Evolutionary conservation across 768 basidiomycete genomes (phyloP), one percentile per base, ranked within the genome.

Genomic region (Lyophyllum semitale): DNA sequence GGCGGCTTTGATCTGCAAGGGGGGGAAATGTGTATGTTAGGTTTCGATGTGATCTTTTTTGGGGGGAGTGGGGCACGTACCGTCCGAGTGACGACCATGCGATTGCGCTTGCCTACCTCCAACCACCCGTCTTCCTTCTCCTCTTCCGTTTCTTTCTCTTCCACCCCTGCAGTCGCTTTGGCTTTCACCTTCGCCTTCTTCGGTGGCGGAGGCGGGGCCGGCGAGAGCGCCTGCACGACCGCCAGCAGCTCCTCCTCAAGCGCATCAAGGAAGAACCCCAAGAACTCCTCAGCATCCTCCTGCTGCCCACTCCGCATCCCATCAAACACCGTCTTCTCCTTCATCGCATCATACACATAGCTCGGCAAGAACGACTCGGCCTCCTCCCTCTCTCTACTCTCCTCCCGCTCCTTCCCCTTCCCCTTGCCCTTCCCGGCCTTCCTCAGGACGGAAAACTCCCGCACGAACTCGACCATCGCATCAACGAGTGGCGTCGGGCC

Each of bases 241-340:
- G 79, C 77, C 3, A 92, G 72, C 11, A 98, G 68, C 73, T 98
- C 96, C 68, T 99, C 96, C 69, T 96, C 93, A 5, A 99, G 75
- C 0, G 94, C 91, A 63, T 98, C 94, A 23, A 98, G 78, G 73
- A 93, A 96, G 73, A 97, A 98, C 3, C 96, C 96, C n/a, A 98
- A 77, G 70, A 97, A 98, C 71, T 99, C 96, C 70, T 99, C 95
- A 9, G 95, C 96, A 55, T 99, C 96, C 69, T 99, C 96, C 73
- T 99, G 96, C 55, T 94, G 91, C 0, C 95, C 95, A 33, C 91
- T 85, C 84, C 89, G 76, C 95, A 98, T 98, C 43, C 81, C 84
- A 64, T 95, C 95, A 65, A 98, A 98, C 59, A 91, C 80, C 73
- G 93, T 93, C 78, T 94, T 94, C 72, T 88, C 87, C 73, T 91